Conservation (phyloP, 2,329 filamentous ascomycete genomes). For the Elsinoe batatas region DNA sequence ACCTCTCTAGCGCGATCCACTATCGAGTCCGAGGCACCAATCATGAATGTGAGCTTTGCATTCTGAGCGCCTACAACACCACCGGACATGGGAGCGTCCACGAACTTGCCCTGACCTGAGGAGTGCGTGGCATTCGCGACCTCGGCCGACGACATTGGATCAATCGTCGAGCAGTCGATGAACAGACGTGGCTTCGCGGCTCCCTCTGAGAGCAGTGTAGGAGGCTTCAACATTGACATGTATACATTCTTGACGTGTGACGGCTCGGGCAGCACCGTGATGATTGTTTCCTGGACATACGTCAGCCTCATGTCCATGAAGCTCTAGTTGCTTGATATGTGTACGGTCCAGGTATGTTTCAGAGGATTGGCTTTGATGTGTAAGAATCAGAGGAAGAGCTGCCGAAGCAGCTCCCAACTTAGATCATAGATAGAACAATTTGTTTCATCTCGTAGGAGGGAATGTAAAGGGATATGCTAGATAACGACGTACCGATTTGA, state of each 20-base stretch:
- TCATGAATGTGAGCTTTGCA: conserved; percentile 91
- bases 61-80: conserved; percentile 85
- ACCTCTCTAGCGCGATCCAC: conserved; percentile 58
- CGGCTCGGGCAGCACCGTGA: conserved; percentile 84
- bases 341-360: conserved; percentile 31
- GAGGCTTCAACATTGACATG: conserved; percentile 57
- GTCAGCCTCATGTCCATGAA: background rate
- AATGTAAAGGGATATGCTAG: conserved; percentile 23
- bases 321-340: background rate
- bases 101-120: conserved; percentile 62
- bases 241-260: conserved; percentile 80
- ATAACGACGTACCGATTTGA: conserved; percentile 50
- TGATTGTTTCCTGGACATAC: conserved; percentile 59
- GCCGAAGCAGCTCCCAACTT: conserved; percentile 56
- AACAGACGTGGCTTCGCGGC: conserved; percentile 59
- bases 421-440: conserved; percentile 55
- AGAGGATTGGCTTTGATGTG: conserved; percentile 66
- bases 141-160: conserved; percentile 70
- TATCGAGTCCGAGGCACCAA: conserved; percentile 57
- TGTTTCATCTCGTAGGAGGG: conserved; percentile 7
- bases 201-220: conserved; percentile 40
- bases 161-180: conserved; percentile 95
- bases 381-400: conserved; percentile 52
- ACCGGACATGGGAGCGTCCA: conserved; percentile 95
- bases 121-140: conserved; percentile 62